phyloP scores from a whole-genome alignment of 345 rosid species.

The Durio zibethinus region DNA sequence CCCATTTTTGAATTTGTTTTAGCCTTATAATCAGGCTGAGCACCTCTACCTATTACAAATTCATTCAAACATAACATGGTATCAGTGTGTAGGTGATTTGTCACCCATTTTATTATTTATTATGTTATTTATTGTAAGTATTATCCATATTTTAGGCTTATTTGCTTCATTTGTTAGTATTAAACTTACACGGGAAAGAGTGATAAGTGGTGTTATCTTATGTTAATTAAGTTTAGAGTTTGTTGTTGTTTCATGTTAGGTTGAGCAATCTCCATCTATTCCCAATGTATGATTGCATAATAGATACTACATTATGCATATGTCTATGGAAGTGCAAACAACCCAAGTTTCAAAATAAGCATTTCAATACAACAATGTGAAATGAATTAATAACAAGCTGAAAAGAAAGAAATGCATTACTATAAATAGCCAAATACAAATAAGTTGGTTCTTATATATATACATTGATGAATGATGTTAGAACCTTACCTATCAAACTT shows the following conservation, averaged over 20 bases:
- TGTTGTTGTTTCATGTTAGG: not conserved
- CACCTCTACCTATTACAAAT: not conserved
- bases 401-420: not conserved
- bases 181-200: not conserved
- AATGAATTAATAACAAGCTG: not conserved
- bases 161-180: not conserved
- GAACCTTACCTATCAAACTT: conserved; percentile 79
- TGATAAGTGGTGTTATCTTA: not conserved
- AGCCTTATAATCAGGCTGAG: not conserved
- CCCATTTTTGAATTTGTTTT: not conserved
- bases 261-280: not conserved
- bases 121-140: not conserved
- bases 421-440: not conserved
- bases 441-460: not conserved
- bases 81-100: not conserved
- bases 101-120: not conserved
- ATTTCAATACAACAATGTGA: not conserved
- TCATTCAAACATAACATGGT: not conserved
- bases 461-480: conserved; percentile 6
- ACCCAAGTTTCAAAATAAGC: not conserved
- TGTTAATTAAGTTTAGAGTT: not conserved
- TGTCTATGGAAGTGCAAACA: not conserved
- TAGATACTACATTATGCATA: not conserved
- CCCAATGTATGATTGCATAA: not conserved
- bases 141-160: not conserved